Base-by-base conservation (phyloP, 1,284 basidiomycete species). In the Ustilago cynodontis region DNA sequence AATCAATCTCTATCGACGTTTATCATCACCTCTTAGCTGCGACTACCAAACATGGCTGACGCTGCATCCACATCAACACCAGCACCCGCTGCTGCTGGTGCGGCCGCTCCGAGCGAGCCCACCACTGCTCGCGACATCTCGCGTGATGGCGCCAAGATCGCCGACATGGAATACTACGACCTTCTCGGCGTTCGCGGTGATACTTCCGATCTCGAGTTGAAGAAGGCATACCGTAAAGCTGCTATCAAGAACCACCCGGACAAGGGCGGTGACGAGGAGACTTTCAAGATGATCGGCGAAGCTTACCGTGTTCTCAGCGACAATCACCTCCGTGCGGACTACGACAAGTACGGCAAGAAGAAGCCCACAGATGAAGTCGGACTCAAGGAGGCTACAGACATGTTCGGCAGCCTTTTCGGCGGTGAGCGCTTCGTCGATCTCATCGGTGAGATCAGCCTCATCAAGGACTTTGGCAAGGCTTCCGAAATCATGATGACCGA, bases 211-310 rank as follows among this genome's bases (percentile, higher is more conserved):
- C 91, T 91, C 4, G 91, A 92, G 67, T 87, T 98, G 79, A 99
- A 98, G 89, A 98, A 95, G 88, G 94, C 94, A 1, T 98, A 98
- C 87, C 89, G 96, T 76, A 97, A 93, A 87, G 92, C 93, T 74
- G 95, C 96, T 24, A 95, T 98, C 89, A 93, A 93, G 89, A 94
- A 94, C 66, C 81, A 88, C 85, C 78, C 82, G 7, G 85, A 86
- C 76, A 85, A 85, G 71, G 84, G 84, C 22, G 84, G 84, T 49
- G 84, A 85, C 56, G 84, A 85, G 41, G 84, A 85, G 64, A 80
- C 69, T 13, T 65, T 78, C 65, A 79, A 79, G 50, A 68, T 81
- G 64, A 63, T 68, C 80, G 95, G 94, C 84, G 94, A 95, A 89
- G 65, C 75, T 28, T 78, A 79, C 66, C 86, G 81, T 49, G 81